Evolutionary conservation across 116 monocot genomes (phyloP).

Genomic region (Iris pallida): DNA sequence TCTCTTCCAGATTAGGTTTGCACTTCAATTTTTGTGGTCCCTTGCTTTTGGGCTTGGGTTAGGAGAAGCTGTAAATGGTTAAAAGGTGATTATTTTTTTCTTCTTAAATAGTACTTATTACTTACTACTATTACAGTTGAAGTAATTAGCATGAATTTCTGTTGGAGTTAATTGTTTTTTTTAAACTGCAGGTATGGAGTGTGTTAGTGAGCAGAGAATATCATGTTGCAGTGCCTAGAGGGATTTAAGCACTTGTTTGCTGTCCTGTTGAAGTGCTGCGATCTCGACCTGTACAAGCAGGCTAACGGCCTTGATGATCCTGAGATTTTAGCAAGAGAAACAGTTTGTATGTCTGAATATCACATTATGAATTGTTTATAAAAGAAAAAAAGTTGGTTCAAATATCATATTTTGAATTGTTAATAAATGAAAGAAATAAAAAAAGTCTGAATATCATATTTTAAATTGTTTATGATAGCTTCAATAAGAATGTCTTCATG

Average conservation of each 20-base stretch:
- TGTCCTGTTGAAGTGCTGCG: slow-evolving; percentile 67
- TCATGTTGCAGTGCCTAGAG: slow-evolving; percentile 73
- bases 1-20: neutral
- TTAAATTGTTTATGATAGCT: neutral
- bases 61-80: slow-evolving; percentile 19
- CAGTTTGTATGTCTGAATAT: slow-evolving; percentile 66
- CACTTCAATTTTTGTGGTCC: slow-evolving; percentile 12
- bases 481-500: neutral
- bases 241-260: slow-evolving; percentile 52
- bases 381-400: neutral
- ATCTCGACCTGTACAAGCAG: slow-evolving; percentile 58
- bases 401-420: neutral
- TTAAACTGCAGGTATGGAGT: slow-evolving; percentile 42
- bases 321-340: slow-evolving; percentile 81
- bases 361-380: neutral
- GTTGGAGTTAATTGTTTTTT: neutral
- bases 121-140: neutral
- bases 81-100: slow-evolving; percentile 9
- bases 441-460: neutral
- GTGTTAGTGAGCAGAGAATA: slow-evolving; percentile 41
- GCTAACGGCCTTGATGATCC: slow-evolving; percentile 80
- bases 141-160: neutral
- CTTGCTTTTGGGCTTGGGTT: slow-evolving; percentile 16
- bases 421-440: neutral
- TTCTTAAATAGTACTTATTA: neutral